Evolutionary conservation across 169 alveolate species (phyloP), one percentile per base, ranked within the genome.

Genomic region (Eimeria falciformis): DNA sequence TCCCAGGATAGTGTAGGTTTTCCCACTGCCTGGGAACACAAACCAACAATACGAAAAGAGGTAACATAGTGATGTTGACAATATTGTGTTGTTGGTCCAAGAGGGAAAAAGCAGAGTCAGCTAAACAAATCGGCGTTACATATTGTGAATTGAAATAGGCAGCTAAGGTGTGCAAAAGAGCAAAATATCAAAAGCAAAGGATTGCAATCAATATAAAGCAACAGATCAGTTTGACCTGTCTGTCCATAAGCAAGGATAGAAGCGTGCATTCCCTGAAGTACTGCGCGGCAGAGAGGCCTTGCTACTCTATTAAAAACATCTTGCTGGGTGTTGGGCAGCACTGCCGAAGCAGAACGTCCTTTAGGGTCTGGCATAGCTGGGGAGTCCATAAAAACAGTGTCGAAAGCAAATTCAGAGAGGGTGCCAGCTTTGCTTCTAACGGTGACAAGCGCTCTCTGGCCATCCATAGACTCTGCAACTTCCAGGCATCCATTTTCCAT

Each of bases 241-340:
- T 79, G 89, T 7, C 89, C 89, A 50, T 79, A 79, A 33, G 89
- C 89, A 53, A 79, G 89, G 27, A 79, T 25, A 21, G 89, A 18
- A 3, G 89, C 89, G 89, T 79, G 33, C 75, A 53, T 45, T 12
- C 89, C 89, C 17, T 79, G 62, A 14, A 79, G 89, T 12, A 79
- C 46, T 11, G 89, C 21, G 14, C 55, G 55, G 75, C 89, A 79
- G 37, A 79, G 75, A 18, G 89, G 89, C 71, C 21, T 50, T 25
- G 89, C 55, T n/a, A 65, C 53, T 5, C 89, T 45, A 47, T 47
- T 73, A 33, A 79, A 79, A 12, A 79, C 89, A 33, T 43, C 55
- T 21, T 21, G 55, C 33, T 79, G 89, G 23, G 89, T 18, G 89
- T 79, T 79, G n/a, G 65, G 65, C 17, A 53, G 65, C n/a, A 53